A percentile compares a stretch with the other conserved stretches of the same genome.
Conservation (phyloP, 1,284 basidiomycete species). For the Anthracocystis panici-leucophaei region DNA sequence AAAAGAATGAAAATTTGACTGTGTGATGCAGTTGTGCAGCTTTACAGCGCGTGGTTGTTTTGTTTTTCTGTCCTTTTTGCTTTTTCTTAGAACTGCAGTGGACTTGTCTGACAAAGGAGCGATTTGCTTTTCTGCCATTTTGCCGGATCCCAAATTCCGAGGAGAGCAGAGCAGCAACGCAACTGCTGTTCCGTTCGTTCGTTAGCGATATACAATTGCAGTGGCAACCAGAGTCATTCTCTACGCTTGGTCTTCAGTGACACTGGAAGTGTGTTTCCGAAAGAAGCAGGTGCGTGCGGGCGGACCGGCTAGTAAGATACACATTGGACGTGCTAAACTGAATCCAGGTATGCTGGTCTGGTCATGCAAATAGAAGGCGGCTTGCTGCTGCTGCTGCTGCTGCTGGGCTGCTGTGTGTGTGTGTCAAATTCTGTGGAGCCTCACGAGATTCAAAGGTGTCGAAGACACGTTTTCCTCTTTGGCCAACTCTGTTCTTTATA, state of each 20-base stretch:
- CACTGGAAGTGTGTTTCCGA: not conserved
- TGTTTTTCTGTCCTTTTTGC: not conserved
- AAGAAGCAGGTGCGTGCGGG: not conserved
- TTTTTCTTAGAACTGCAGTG: not conserved
- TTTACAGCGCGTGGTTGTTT: not conserved
- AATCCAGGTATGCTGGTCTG: too few relatives aligned
- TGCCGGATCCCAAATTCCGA: constrained; percentile 25
- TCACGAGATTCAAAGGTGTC: too few relatives aligned
- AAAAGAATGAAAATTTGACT: not conserved
- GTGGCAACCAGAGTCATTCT: too few relatives aligned
- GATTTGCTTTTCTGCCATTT: not conserved
- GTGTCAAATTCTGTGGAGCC: too few relatives aligned
- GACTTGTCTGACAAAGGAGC: constrained; percentile 9
- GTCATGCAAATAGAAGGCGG: too few relatives aligned
- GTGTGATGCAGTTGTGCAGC: not conserved
- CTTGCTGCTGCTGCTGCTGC: too few relatives aligned
- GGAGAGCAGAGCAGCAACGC: too few relatives aligned
- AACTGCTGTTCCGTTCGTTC: too few relatives aligned
- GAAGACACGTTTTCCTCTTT: not conserved
- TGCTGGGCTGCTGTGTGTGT: too few relatives aligned
- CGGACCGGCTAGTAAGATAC: not conserved
- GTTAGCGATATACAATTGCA: too few relatives aligned
- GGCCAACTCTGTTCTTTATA: not conserved
- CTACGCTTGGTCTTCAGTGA: not conserved
- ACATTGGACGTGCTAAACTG: too few relatives aligned